phyloP scores from a whole-genome alignment of 2,329 filamentous ascomycete genomes.

The Cladosporium velox region DNA sequence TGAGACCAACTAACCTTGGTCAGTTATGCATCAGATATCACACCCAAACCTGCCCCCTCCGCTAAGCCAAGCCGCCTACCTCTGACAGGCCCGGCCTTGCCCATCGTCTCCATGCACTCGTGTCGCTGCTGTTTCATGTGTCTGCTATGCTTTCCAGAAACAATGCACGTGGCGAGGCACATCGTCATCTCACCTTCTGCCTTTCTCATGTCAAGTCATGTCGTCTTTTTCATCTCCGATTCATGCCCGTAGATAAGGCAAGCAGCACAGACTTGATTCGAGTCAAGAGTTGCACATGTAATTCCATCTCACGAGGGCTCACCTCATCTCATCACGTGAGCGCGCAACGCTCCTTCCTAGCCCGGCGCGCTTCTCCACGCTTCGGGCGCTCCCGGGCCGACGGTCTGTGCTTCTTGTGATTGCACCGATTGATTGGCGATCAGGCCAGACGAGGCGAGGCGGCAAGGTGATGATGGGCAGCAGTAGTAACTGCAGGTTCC shows the following conservation, averaged over 20 bases:
- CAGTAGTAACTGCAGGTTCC: conserved; percentile 10
- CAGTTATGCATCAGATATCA: conserved; percentile 7
- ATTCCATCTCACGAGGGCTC: background rate
- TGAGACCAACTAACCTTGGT: background rate
- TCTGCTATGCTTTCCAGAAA: background rate
- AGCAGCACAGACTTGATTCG: background rate
- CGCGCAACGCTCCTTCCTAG: background rate
- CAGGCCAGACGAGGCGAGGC: background rate
- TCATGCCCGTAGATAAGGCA: background rate
- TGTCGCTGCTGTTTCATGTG: conserved; percentile 6
- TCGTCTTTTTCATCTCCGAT: background rate
- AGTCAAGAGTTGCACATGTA: conserved; percentile 1
- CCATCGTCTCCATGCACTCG: background rate
- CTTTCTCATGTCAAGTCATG: background rate
- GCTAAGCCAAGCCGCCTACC: background rate
- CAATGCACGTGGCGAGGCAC: background rate
- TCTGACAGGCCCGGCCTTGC: background rate
- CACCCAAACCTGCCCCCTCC: background rate
- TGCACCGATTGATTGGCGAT: background rate
- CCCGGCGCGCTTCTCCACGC: conserved; percentile 3
- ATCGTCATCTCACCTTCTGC: background rate
- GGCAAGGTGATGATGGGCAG: conserved; percentile 1
- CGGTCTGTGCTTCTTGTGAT: background rate
- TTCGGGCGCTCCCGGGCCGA: background rate
- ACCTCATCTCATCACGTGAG: background rate